Evolutionary conservation across 768 basidiomycete species (phyloP).

Genomic region (Lentinula aciculospora): DNA sequence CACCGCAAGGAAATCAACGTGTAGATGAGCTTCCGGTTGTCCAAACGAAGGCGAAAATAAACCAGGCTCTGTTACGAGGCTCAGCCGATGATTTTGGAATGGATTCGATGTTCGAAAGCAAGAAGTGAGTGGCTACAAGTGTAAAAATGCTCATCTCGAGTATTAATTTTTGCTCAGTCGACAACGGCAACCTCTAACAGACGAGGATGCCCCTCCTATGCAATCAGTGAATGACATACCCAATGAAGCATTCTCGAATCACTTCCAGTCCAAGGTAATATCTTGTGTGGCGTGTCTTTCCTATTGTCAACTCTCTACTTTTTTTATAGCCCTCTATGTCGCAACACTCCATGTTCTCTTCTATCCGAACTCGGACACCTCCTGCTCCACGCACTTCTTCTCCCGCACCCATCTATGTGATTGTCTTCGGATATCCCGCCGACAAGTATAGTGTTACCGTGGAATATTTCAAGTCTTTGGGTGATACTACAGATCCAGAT

Average conservation of each 20-base stretch:
- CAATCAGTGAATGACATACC: slow-evolving; percentile 73
- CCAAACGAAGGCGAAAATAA: slow-evolving; percentile 78
- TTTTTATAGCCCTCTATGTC: not conserved
- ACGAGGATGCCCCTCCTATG: slow-evolving; percentile 75
- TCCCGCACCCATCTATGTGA: slow-evolving; percentile 50
- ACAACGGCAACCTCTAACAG: slow-evolving; percentile 52
- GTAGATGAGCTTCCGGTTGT: slow-evolving; percentile 72
- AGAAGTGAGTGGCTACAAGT: slow-evolving; percentile 35
- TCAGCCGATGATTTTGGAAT: slow-evolving; percentile 71
- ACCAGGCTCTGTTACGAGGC: slow-evolving; percentile 58
- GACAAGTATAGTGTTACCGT: slow-evolving; percentile 69
- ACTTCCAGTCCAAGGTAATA: slow-evolving; percentile 42
- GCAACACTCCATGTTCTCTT: slow-evolving; percentile 23
- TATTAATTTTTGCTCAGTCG: slow-evolving; percentile 21
- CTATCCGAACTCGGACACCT: slow-evolving; percentile 24
- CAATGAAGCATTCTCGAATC: slow-evolving; percentile 44
- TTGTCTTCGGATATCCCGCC: slow-evolving; percentile 86
- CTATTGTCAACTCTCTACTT: slow-evolving; percentile 1
- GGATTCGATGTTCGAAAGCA: slow-evolving; percentile 81
- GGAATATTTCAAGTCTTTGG: slow-evolving; percentile 72
- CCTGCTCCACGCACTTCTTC: slow-evolving; percentile 17
- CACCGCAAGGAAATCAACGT: slow-evolving; percentile 52
- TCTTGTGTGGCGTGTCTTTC: slow-evolving; percentile 13
- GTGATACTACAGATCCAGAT: slow-evolving; percentile 64
- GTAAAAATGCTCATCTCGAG: not conserved